These are phyloP conservation scores for Podaxis mareebaensis DNA, from an alignment of 768 basidiomycete genomes.

Conservation along the genomic window DNA sequence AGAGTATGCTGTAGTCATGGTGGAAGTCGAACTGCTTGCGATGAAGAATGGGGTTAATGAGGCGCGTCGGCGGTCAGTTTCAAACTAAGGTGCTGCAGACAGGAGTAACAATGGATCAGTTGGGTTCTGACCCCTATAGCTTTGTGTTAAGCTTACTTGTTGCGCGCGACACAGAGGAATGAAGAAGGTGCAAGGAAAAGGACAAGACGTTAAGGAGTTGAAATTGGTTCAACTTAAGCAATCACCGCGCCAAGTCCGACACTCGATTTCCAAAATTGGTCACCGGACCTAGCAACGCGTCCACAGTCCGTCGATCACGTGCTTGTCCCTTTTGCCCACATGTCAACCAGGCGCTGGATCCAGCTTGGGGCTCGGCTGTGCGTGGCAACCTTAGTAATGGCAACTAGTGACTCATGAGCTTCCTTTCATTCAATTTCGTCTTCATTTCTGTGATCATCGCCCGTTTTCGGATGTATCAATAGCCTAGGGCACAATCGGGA, in stretches of 20 bases:
- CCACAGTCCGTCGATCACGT: neutral
- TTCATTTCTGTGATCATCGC: neutral
- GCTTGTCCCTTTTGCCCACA: neutral
- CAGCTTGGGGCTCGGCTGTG: neutral
- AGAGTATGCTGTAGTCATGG: conserved; percentile 48
- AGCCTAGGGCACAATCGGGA: too few species aligned
- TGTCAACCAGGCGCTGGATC: neutral
- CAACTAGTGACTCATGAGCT: neutral
- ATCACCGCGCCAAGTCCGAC: neutral
- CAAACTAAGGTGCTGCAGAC: neutral
- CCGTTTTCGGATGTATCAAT: neutral
- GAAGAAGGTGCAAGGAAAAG: neutral
- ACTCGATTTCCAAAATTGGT: neutral
- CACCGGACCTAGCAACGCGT: neutral
- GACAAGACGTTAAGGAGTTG: neutral
- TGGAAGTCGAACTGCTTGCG: neutral
- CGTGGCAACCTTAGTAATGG: neutral
- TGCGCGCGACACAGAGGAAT: neutral
- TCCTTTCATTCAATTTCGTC: neutral
- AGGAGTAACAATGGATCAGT: neutral
- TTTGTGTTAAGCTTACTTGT: neutral
- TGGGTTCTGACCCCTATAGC: neutral
- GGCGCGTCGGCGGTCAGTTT: neutral
- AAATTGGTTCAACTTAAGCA: neutral
- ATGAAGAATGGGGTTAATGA: neutral